Evolutionary conservation across 2,329 filamentous ascomycete species (phyloP).

Genomic region (Aspergillus fumigatiaffinis): DNA sequence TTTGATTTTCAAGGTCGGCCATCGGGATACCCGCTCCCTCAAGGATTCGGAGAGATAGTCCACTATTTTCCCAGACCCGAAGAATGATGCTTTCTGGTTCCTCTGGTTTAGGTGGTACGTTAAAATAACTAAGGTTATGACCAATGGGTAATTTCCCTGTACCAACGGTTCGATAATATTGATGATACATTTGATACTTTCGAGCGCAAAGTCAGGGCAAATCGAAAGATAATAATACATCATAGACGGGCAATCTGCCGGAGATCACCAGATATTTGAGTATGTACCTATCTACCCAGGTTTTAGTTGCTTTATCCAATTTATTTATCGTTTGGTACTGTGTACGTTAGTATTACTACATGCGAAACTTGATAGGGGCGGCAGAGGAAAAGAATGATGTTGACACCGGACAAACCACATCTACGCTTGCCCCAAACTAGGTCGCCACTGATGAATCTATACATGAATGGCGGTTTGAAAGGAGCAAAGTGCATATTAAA

Average conservation of each 20-base stretch:
- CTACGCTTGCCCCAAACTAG: constrained; percentile 2
- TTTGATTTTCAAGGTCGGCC: not conserved
- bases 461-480: not conserved
- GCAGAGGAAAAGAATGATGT: constrained; percentile 7
- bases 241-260: not conserved
- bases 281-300: not conserved
- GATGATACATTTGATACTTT: not conserved
- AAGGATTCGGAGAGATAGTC: constrained; percentile 7
- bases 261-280: not conserved
- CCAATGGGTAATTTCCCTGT: not conserved
- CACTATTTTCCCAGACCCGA: constrained; percentile 10
- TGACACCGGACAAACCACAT: constrained; percentile 7
- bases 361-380: constrained; percentile 10
- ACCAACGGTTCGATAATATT: not conserved
- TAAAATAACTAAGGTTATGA: constrained; percentile 1
- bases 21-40: constrained; percentile 13
- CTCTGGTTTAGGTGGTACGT: constrained; percentile 3
- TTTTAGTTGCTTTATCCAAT: not conserved
- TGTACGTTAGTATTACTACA: not conserved
- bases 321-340: not conserved
- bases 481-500: not conserved
- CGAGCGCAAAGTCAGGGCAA: not conserved
- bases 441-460: constrained; percentile 8
- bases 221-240: not conserved
- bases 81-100: constrained; percentile 13